Base-by-base conservation (phyloP, 176 grass and related monocot genomes). In the Eleusine indica region DNA sequence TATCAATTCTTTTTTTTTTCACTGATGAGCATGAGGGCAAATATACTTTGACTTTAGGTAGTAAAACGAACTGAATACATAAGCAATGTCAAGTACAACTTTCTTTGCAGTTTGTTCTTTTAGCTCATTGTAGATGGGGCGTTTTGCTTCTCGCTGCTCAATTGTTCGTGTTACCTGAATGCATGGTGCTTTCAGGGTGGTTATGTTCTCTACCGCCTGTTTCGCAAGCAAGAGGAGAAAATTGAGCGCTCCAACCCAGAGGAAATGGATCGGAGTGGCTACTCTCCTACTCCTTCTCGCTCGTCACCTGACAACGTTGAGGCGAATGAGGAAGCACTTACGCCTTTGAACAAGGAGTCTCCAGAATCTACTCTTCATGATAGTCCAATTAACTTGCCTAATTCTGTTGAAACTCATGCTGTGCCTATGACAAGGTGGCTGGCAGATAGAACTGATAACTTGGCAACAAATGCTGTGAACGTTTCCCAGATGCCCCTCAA, bases 131-230 rank as follows among this genome's bases (percentile, higher is more conserved):
- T 35, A 35, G 32, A 35, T 35, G 32, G 5, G 43, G 18, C 13
- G 18, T 54, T 71, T 62, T 53, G 6, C 17, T 53, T 60, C 61
- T 43, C 1, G 42, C 7, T 85, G 71, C 30, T 15, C 60, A 75
- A 38, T 39, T 21, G 12, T 88, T 51, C 15, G 48, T 76, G 11
- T 62, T 32, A 5, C 25, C 46, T 83, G 82, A 83, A 73, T 37
- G 54, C 68, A 7, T 82, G 17, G 32, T 85, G n/a, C 44, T 82
- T 90, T 81, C 75, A 98, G 92, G 96, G 96, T 47, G 89, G 93
- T 78, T 98, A 98, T 83, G 93, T 98, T 80, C 87, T 98, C 48
- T 98, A 98, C 72, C 91, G 90, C 43, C 51, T 98, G 22, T 98
- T 98, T 70, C 80, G 76, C 61, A 98, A 93, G 80, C 6, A 72